A percentile compares a stretch with the other conserved stretches of the same genome.
These are phyloP conservation scores for Populus alba DNA, from an alignment of 345 rosid species.

Conservation along the genomic window DNA sequence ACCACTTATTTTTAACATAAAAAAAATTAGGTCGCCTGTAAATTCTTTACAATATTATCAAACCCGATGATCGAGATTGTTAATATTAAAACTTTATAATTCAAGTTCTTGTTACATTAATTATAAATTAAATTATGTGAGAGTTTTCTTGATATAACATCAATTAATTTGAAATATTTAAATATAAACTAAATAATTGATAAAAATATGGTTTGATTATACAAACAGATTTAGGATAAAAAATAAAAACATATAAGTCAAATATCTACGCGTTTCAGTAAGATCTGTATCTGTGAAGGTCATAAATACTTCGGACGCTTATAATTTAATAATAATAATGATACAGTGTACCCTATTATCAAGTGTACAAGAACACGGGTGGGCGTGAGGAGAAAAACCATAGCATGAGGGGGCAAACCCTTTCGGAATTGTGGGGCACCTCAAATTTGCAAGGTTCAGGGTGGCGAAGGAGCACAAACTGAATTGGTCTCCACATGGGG, in stretches of 20 bases:
- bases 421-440: neutral
- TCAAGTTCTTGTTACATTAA: no score
- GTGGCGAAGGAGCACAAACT: constrained; percentile 28
- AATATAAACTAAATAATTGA: accelerated
- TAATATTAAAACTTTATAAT: no score
- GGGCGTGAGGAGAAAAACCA: neutral
- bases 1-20: no score
- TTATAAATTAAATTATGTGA: no score
- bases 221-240: no score
- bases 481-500: constrained; percentile 48
- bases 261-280: no score
- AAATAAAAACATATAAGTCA: no score
- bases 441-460: neutral
- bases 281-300: no score
- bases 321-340: neutral
- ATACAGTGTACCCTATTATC: constrained; percentile 11
- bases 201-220: no score
- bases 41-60: no score
- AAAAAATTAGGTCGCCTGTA: no score
- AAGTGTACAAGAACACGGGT: constrained; percentile 4
- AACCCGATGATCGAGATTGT: no score
- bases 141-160: accelerated
- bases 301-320: neutral
- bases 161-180: accelerated
- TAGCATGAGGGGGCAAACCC: neutral